Base-by-base conservation (phyloP, 768 basidiomycete species). In the Suillus fuscotomentosus region DNA sequence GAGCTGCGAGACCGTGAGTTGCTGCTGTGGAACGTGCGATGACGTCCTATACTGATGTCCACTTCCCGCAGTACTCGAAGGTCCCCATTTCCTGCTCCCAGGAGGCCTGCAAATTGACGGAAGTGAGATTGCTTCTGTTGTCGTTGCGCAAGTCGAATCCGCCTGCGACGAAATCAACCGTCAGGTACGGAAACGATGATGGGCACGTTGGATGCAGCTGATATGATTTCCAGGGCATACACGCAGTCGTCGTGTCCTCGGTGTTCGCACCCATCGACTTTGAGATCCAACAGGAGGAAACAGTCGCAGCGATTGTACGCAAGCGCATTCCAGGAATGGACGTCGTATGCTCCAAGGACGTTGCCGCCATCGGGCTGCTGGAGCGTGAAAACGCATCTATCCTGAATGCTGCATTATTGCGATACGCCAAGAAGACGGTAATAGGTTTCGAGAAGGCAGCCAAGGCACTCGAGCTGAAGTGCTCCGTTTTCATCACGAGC, bases 371-470 rank as follows among this genome's bases (percentile, higher is more conserved):
- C 27, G 86, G 86, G 41, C 78, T 89, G 60, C 73, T 88, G 17
- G 86, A 88, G 66, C 81, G 88, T 51, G 88, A 89, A 70, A 89
- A 90, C 62, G 88, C 89, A 0, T 74, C 86, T 15, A 88, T 90
- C 65, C 79, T 89, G 65, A 90, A 89, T 66, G 87, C 87, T 1
- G 84, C 88, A 3, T 82, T 89, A 68, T 79, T 86, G 42, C 73
- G 79, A 38, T 89, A 86, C 71, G 88, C 88, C 0, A 81, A 80
- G 57, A 78, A 77, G 56, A 87, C 87, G 0, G 82, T 89, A 47
- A 66, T 73, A 1, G 83, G 84, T 17, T 89, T 88, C 72, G 73
- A 83, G 67, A 74, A 72, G 1, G 86, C 87, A 2, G 82, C 84
- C 66, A 76, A 73, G 61, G 75, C 78, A 5, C 78, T 88, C 5